phyloP scores from a whole-genome alignment of 108 stramenopile genomes.

The Hondaea fermentalgiana region DNA sequence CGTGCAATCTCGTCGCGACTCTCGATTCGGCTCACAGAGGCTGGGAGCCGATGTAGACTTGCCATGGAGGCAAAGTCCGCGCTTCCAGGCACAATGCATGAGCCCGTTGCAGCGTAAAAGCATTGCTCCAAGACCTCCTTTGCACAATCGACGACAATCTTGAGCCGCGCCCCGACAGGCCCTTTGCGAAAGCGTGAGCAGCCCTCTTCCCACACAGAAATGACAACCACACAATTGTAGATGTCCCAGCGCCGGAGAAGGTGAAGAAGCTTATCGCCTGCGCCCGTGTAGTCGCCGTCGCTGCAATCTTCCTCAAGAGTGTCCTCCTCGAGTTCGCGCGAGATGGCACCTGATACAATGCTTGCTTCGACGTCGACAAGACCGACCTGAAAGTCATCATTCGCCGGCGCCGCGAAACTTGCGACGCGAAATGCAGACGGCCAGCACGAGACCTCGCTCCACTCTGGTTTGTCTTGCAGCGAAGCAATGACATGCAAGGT shows the following conservation, averaged over 20 bases:
- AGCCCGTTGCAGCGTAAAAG: not conserved
- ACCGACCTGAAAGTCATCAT: not conserved
- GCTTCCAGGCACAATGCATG: not conserved
- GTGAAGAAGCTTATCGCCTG: not conserved
- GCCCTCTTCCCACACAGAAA: not conserved
- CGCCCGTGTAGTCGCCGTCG: not conserved
- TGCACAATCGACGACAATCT: not conserved
- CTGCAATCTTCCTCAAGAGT: not conserved
- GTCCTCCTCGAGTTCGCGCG: not conserved
- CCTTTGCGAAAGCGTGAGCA: not conserved
- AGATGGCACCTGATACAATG: not conserved
- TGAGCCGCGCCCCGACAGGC: not conserved
- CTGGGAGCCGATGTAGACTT: not conserved
- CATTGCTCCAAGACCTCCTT: not conserved
- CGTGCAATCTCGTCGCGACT: not conserved
- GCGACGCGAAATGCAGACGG: not conserved
- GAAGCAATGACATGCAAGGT: not conserved
- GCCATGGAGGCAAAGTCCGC: not conserved
- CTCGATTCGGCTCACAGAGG: not conserved
- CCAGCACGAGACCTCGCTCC: conserved; percentile 14
- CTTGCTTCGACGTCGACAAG: too few species aligned
- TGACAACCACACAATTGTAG: not conserved
- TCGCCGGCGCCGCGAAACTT: not conserved
- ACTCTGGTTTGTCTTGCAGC: not conserved
- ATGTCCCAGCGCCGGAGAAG: not conserved